Base-by-base conservation (phyloP, 768 basidiomycete genomes). In the Amanita pseudoporphyria region DNA sequence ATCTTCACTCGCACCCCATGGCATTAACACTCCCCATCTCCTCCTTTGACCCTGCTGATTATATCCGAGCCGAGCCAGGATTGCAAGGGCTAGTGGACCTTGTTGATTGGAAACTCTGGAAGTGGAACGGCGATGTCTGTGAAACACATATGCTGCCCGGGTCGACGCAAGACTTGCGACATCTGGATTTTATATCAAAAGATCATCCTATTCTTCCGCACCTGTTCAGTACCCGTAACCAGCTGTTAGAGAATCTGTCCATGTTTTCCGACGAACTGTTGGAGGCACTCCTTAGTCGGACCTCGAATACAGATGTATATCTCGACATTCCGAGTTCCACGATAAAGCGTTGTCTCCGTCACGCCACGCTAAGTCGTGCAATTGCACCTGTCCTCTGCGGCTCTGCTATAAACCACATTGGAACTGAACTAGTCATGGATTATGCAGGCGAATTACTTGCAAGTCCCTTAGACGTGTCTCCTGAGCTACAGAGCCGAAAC, bases 1-100 rank as follows among this genome's bases (percentile, higher is more conserved):
- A 80, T 32, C 71, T 93, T 33, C 90, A 93, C 58, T 77, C 80
- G 2, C 79, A 79, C 45, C 90, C 90, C 1, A 68, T 85, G 61
- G 64, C 73, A 9, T 65, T 93, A 10, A 74, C 79, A 3, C 71
- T 93, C 19, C 90, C 90, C 2, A 70, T 93, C 47, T 80, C 90
- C 1, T 90, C 89, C 0, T 87, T 91, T 59, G 67, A 82, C 44
- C 69, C 77, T 3, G 60, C 65, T 14, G 75, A 82, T 54, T 93
- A 93, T 58, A 58, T 64, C 16, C 74, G 72, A 40, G 90, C 79
- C 1, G 88, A 90, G 58, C 87, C 90, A 6, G 90, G 90, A 1
- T 76, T 93, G n/a, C 75, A 82, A 59, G 90, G 90, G 2, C 61
- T 93, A 16, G 80, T 92, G 1, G 90, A 93, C 61, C 72, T 93